Evolutionary conservation across 2,329 filamentous ascomycete species (phyloP).

Genomic region (Fusarium aywerte): DNA sequence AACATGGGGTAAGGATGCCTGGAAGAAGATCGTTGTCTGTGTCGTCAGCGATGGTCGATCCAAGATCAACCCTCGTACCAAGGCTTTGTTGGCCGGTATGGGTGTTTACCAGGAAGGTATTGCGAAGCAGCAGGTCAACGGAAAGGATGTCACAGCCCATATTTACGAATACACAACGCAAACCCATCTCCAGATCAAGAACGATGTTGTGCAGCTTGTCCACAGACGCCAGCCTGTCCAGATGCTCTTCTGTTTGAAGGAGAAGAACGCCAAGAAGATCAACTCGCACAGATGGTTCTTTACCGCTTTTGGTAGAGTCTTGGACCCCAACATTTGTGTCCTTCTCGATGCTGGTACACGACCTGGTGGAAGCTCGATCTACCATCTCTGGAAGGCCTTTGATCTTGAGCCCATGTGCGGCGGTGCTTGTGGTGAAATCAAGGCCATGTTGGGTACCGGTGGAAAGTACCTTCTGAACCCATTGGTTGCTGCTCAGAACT

Average conservation of each 20-base stretch:
- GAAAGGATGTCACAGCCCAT: conserved; percentile 94
- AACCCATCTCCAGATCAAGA: conserved; percentile 88
- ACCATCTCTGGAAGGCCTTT: conserved; percentile 98
- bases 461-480: conserved; percentile 93
- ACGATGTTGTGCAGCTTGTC: conserved; percentile 84
- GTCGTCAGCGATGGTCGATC: conserved; percentile 96
- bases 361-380: conserved; percentile 93
- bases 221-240: conserved; percentile 91
- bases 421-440: conserved; percentile 98
- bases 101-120: conserved; percentile 99
- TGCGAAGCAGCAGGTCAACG: conserved; percentile 97
- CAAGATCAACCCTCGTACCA: conserved; percentile 94
- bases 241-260: conserved; percentile 97
- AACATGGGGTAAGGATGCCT: conserved; percentile 97
- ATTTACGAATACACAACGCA: conserved; percentile 96
- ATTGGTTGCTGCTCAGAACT: conserved; percentile 95
- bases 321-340: conserved; percentile 97
- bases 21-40: conserved; percentile 99
- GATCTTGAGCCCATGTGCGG: conserved; percentile 98
- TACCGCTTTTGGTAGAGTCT: conserved; percentile 89
- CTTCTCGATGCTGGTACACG: conserved; percentile 96
- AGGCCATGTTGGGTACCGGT: conserved; percentile 88
- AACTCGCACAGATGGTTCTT: conserved; percentile 99
- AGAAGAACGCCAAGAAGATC: conserved; percentile 99
- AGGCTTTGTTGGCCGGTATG: conserved; percentile 88